Conservation (phyloP, 495 filamentous ascomycete genomes). For the Thermothielavioides terrestris region DNA sequence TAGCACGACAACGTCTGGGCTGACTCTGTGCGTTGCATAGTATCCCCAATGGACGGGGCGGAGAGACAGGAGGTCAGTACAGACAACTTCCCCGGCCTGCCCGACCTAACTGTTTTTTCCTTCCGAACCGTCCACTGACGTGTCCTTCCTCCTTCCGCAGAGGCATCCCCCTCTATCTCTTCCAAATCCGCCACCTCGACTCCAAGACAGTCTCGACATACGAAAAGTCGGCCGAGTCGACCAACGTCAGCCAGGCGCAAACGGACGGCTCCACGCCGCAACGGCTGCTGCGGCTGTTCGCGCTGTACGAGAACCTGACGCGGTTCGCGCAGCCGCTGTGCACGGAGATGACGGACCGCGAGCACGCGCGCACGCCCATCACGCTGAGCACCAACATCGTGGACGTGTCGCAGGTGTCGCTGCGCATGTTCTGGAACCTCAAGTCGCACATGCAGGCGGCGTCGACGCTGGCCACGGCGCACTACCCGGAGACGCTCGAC, state of each 20-base stretch:
- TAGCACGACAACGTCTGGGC: neutral
- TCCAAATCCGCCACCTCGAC: conserved; percentile 73
- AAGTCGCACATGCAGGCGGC: conserved; percentile 88
- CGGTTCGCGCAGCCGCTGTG: conserved; percentile 78
- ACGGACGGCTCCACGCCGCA: conserved; percentile 53
- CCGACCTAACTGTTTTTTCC: too few relatives aligned
- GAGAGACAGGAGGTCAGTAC: conserved; percentile 52
- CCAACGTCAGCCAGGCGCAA: conserved; percentile 40
- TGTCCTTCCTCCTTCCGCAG: conserved; percentile 33
- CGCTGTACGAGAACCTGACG: conserved; percentile 83
- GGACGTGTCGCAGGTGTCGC: conserved; percentile 70
- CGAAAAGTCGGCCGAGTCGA: conserved; percentile 53
- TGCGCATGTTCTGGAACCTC: conserved; percentile 91
- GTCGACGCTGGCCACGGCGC: conserved; percentile 73
- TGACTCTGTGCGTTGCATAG: too few relatives aligned
- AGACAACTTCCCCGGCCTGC: too few relatives aligned
- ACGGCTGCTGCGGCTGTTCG: conserved; percentile 71
- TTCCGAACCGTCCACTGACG: neutral
- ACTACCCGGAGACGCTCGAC: conserved; percentile 87
- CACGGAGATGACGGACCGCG: conserved; percentile 57
- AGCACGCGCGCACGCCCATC: conserved; percentile 65
- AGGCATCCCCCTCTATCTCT: conserved; percentile 85
- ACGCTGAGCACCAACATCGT: conserved; percentile 86
- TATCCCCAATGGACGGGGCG: conserved; percentile 92
- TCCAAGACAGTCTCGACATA: conserved; percentile 71